phyloP scores from a whole-genome alignment of 768 basidiomycete species.

The Lactarius sanguifluus region DNA sequence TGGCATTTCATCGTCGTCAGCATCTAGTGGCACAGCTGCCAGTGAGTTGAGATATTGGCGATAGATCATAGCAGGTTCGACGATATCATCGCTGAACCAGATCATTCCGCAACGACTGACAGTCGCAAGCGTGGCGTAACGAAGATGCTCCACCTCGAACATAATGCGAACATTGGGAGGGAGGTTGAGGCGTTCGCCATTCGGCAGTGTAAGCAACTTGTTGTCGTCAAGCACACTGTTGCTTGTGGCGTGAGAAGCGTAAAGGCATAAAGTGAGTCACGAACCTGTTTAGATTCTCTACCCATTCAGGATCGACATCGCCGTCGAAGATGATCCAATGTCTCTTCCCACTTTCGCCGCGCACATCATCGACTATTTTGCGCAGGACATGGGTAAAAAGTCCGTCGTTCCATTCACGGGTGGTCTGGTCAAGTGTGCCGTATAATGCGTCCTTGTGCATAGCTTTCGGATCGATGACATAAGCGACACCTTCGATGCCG shows the following conservation, averaged over 20 bases:
- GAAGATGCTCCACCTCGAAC: constrained; percentile 98
- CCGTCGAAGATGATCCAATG: constrained; percentile 99
- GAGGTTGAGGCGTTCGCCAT: constrained; percentile 95
- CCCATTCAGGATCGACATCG: constrained; percentile 99
- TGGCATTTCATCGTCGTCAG: constrained; percentile 78
- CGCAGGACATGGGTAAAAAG: constrained; percentile 96
- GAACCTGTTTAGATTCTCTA: constrained; percentile 97
- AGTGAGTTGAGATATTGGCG: constrained; percentile 82
- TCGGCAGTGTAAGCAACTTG: constrained; percentile 93
- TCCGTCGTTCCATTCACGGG: constrained; percentile 99
- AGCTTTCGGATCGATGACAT: constrained; percentile 98
- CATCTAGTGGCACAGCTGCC: constrained; percentile 72
- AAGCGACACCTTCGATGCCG: constrained; percentile 87
- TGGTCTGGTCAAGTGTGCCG: constrained; percentile 94
- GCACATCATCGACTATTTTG: constrained; percentile 97
- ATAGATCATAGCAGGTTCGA: constrained; percentile 90
- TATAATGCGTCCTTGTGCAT: constrained; percentile 99
- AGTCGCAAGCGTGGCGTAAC: constrained; percentile 95
- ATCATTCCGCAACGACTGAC: constrained; percentile 99
- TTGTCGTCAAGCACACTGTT: constrained; percentile 96
- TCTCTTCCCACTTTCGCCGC: constrained; percentile 92
- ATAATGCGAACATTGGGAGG: constrained; percentile 97
- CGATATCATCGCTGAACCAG: constrained; percentile 98
- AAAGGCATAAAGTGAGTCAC: constrained; percentile 25
- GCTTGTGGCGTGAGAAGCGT: constrained; percentile 9